Evolutionary conservation across 1,284 basidiomycete genomes (phyloP), one percentile per base, ranked within the genome.

Genomic region (Pascua guehoae): DNA sequence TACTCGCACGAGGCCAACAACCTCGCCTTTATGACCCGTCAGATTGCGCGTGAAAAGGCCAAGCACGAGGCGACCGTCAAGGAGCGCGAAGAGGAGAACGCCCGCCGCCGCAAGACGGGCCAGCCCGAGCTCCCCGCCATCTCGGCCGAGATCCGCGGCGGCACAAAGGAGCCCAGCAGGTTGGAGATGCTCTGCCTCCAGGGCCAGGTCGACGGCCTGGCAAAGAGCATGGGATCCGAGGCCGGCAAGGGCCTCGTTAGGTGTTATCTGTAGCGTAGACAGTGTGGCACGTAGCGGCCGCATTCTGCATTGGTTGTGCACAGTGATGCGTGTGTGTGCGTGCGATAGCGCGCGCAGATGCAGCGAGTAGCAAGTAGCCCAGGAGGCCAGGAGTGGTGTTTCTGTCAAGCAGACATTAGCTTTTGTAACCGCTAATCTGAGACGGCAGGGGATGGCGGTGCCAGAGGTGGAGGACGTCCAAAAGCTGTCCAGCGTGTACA

Each of bases 1-100:
- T 91, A 92, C 81, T 86, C 86, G 66, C 89, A 89, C 57, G 93
- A 96, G 77, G 88, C 92, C 71, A 89, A 91, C 62, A 97, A 97
- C 75, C 84, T 97, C 57, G 92, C 89, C 49, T 98, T 94, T 82
- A 82, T 94, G 70, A 83, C 84, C 48, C 87, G 95, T 57, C 93
- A 97, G 76, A 92, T 97, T 68, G 88, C 87, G 24, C 85, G 95
- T 47, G 95, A 98, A 78, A 88, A 87, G 72, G 79, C 83, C 42
- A 85, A 86, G 61, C 90, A 92, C 59, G 95, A 98, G 61, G 80
- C 81, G 56, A 86, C 87, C 67, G 77, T 94, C 55, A 82, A 83
- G 67, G 91, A 91, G 75, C 85, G 92, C 66, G 89, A 88, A 72
- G 91, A 95, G 70, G 95, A 98, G 79, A 97, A 94, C 72, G 85